phyloP scores from a whole-genome alignment of 495 filamentous ascomycete species.

The Neurospora pannonica region DNA sequence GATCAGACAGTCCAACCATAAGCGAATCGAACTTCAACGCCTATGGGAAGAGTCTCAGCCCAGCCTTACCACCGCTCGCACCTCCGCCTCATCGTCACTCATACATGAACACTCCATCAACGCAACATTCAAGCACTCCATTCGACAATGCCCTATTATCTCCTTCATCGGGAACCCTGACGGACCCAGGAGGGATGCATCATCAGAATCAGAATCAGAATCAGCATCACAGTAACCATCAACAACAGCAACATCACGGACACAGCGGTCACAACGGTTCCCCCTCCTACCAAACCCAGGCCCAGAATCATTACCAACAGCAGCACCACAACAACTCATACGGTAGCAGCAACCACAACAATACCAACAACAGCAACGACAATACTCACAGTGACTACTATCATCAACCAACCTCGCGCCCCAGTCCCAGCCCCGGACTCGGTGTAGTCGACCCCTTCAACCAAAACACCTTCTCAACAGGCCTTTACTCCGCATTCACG shows the following conservation, averaged over 20 bases:
- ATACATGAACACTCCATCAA: not conserved
- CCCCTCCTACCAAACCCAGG: not conserved
- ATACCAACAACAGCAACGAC: slow-evolving; percentile 7
- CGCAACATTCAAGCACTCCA: not conserved
- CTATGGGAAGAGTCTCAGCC: not conserved
- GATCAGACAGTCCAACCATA: not conserved
- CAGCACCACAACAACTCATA: not conserved
- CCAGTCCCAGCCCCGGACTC: not conserved
- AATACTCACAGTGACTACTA: slow-evolving; percentile 11
- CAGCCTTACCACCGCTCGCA: not conserved
- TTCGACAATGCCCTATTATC: not conserved
- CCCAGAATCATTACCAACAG: not conserved
- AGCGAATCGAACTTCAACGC: slow-evolving; percentile 2
- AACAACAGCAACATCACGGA: not conserved
- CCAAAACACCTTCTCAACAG: not conserved
- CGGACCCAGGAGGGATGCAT: not conserved
- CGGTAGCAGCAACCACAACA: not conserved
- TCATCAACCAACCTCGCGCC: not conserved
- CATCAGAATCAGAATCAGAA: slow-evolving; percentile 3
- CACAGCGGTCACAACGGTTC: not conserved
- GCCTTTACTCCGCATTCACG: not conserved
- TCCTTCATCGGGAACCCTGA: not conserved
- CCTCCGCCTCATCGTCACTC: not conserved
- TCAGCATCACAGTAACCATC: not conserved
- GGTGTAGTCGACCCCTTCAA: not conserved